Percentiles rank a stretch among this genome's conserved stretches.
Evolutionary conservation across 768 basidiomycete genomes (phyloP).

Genomic region (Termitomyces sp.): DNA sequence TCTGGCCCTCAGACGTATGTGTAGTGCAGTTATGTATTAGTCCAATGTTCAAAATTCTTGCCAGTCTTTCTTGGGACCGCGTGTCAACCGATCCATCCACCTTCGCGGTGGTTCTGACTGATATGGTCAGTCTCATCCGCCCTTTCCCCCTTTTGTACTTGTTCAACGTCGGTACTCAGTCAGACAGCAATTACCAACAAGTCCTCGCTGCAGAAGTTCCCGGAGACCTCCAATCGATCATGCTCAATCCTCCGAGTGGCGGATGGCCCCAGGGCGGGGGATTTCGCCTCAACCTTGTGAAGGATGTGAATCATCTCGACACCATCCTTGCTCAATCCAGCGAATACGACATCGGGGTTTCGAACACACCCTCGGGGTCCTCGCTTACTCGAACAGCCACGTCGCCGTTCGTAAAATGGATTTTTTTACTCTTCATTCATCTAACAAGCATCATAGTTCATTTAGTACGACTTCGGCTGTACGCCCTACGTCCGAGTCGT

Average conservation of each 20-base stretch:
- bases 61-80: constrained; percentile 53
- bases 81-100: constrained; percentile 63
- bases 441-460: background rate
- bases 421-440: background rate
- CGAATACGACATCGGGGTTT: constrained; percentile 44
- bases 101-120: constrained; percentile 67
- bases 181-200: constrained; percentile 38
- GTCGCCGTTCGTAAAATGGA: constrained; percentile 18
- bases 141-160: background rate
- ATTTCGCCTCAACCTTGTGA: constrained; percentile 73
- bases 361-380: constrained; percentile 14
- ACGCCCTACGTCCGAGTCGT: constrained; percentile 1
- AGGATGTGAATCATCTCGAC: constrained; percentile 37
- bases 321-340: constrained; percentile 68
- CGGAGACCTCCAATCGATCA: constrained; percentile 33
- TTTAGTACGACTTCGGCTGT: constrained; percentile 13
- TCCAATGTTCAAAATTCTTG: constrained; percentile 3
- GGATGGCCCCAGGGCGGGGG: constrained; percentile 60
- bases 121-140: constrained; percentile 38
- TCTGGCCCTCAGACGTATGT: constrained; percentile 43
- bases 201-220: constrained; percentile 53
- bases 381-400: constrained; percentile 14
- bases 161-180: constrained; percentile 3
- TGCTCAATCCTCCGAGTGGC: constrained; percentile 49
- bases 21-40: background rate